A percentile compares a stretch with the other conserved stretches of the same genome.
phyloP scores from a whole-genome alignment of 495 filamentous ascomycete genomes.

The Aspergillus bridgeri region DNA sequence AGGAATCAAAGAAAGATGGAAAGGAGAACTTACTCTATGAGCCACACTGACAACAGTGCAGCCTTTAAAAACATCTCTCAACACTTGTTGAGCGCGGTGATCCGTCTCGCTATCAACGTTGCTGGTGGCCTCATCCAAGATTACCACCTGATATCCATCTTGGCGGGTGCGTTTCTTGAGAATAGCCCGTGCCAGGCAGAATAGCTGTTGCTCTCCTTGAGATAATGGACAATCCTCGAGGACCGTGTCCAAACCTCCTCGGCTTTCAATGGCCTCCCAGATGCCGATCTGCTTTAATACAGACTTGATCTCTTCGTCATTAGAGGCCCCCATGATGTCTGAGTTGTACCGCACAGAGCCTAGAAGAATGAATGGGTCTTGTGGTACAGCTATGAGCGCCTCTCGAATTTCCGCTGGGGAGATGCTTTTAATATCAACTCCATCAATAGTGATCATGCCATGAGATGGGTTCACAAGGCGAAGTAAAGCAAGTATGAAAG shows the following conservation, averaged over 20 bases:
- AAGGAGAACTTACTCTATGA: constrained; percentile 23
- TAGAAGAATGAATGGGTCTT: constrained; percentile 46
- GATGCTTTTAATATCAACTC: constrained; percentile 36
- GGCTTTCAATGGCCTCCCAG: constrained; percentile 32
- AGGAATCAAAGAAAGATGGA: not conserved
- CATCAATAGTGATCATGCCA: constrained; percentile 45
- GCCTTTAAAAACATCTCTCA: constrained; percentile 26
- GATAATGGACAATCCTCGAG: constrained; percentile 36
- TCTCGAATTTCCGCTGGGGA: constrained; percentile 28
- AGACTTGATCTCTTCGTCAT: constrained; percentile 36
- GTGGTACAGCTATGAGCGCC: constrained; percentile 40
- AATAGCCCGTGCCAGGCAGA: constrained; percentile 45
- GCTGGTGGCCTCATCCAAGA: constrained; percentile 50
- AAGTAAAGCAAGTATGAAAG: constrained; percentile 40
- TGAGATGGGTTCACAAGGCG: constrained; percentile 32
- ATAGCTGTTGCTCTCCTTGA: constrained; percentile 46
- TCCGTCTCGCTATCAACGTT: constrained; percentile 35
- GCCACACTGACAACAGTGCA: constrained; percentile 34
- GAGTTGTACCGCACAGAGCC: constrained; percentile 46
- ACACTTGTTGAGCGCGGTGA: constrained; percentile 28
- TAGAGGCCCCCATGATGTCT: constrained; percentile 30
- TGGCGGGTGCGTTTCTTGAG: constrained; percentile 22
- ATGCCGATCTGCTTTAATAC: constrained; percentile 38
- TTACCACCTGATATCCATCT: constrained; percentile 30
- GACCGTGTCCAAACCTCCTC: constrained; percentile 39